Conservation (phyloP, 1,284 basidiomycete genomes). For the Phylloporus sp. region DNA sequence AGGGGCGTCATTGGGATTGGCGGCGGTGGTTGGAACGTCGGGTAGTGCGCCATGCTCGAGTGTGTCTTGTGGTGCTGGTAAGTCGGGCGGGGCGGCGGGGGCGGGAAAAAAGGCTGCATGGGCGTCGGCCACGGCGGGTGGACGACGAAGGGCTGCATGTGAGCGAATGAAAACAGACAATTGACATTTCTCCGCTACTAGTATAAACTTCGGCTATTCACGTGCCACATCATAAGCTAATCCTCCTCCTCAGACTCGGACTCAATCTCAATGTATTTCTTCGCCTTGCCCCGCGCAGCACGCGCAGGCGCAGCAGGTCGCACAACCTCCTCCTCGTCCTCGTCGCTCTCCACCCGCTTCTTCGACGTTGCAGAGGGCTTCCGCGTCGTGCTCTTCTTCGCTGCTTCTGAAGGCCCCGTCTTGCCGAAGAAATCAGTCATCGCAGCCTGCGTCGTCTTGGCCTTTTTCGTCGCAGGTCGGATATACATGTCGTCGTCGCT, state of each 20-base stretch:
- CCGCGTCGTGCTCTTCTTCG: constrained; percentile 47
- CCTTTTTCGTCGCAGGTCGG: constrained; percentile 60
- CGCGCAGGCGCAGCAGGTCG: constrained; percentile 41
- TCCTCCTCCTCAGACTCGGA: constrained; percentile 52
- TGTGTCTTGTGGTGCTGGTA: constrained; percentile 57
- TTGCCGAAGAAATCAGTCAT: constrained; percentile 72
- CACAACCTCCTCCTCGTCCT: constrained; percentile 33
- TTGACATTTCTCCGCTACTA: too few species aligned
- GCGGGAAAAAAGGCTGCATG: constrained; percentile 69
- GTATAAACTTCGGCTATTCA: constrained; percentile 2
- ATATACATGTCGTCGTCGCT: constrained; percentile 51
- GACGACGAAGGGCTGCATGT: constrained; percentile 42
- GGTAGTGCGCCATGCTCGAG: constrained; percentile 65
- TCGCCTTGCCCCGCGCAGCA: constrained; percentile 47
- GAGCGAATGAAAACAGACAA: background rate
- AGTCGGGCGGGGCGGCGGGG: constrained; percentile 56
- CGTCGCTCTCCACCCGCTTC: constrained; percentile 47
- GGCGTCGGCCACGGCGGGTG: constrained; percentile 47
- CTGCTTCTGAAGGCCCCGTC: constrained; percentile 41
- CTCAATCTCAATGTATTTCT: constrained; percentile 62
- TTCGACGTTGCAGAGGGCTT: constrained; percentile 57
- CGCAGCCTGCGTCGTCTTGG: constrained; percentile 52
- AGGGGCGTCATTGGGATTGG: constrained; percentile 69
- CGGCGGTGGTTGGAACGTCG: constrained; percentile 63
- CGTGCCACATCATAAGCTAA: constrained; percentile 23